Evolutionary conservation across 1,284 basidiomycete species (phyloP).

Genomic region (Ceratobasidium sp.): DNA sequence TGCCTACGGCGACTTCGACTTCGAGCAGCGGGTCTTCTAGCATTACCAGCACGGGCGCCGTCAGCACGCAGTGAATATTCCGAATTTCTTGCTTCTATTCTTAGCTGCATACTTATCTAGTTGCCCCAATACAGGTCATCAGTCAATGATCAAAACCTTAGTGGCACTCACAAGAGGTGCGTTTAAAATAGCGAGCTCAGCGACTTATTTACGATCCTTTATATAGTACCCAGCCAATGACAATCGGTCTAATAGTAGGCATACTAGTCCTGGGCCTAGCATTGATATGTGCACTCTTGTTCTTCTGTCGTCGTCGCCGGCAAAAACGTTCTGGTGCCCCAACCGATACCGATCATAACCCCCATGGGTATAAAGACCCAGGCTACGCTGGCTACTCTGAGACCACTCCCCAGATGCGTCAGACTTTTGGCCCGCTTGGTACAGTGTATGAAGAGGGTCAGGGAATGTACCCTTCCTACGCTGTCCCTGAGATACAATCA

Average conservation of each 20-base stretch:
- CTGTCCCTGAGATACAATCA: background rate
- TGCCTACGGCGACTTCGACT: background rate
- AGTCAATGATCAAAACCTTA: no score
- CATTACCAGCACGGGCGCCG: background rate
- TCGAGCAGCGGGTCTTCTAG: background rate
- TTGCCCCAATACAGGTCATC: background rate
- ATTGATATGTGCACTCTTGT: background rate
- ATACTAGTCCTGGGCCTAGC: background rate
- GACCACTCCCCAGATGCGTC: background rate
- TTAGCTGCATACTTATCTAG: background rate
- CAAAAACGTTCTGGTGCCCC: background rate
- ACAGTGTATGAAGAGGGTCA: conserved; percentile 1
- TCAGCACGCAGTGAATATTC: background rate
- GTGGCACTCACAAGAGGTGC: background rate
- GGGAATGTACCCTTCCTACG: background rate
- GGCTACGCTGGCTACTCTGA: background rate
- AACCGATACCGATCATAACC: conserved; percentile 7
- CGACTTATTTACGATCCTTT: background rate
- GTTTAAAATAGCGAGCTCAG: background rate
- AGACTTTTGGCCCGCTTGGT: background rate
- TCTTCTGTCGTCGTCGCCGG: background rate
- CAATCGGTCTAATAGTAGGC: conserved; percentile 1
- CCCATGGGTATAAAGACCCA: background rate
- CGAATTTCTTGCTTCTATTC: background rate
- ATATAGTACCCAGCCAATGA: background rate